phyloP scores from a whole-genome alignment of 1,284 basidiomycete species.

The Violaceomyces palustris region DNA sequence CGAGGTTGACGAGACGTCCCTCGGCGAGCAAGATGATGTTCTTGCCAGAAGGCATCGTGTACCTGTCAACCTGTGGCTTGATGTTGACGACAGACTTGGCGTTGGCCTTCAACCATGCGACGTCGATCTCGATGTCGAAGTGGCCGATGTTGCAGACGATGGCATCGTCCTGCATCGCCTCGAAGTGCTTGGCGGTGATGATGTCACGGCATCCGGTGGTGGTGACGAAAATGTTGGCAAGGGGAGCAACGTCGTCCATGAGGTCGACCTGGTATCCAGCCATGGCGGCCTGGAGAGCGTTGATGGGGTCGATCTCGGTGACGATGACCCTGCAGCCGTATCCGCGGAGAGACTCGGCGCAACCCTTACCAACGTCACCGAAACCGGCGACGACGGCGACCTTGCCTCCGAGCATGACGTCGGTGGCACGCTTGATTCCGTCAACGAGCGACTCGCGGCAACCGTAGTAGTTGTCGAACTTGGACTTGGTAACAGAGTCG shows the following conservation, averaged over 20 bases:
- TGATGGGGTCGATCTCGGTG: slow-evolving; percentile 99
- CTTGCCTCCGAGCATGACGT: slow-evolving; percentile 99
- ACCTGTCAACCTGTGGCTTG: slow-evolving; percentile 99
- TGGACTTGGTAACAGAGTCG: slow-evolving; percentile 98
- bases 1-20: slow-evolving; percentile 97
- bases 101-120: slow-evolving; percentile 95
- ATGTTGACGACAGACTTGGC: slow-evolving; percentile 81
- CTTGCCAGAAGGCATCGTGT: slow-evolving; percentile 65
- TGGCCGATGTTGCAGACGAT: slow-evolving; percentile 99
- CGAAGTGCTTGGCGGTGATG: slow-evolving; percentile 87
- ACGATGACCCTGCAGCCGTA: slow-evolving; percentile 95
- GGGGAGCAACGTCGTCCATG: slow-evolving; percentile 91
- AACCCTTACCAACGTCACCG: slow-evolving; percentile 99
- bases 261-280: slow-evolving; percentile 97
- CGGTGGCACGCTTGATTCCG: slow-evolving; percentile 99
- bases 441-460: slow-evolving; percentile 99
- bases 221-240: slow-evolving; percentile 91
- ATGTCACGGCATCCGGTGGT: slow-evolving; percentile 99
- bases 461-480: slow-evolving; percentile 67
- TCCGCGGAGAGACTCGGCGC: slow-evolving; percentile 91
- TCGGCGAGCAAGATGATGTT: slow-evolving; percentile 97
- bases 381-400: slow-evolving; percentile 97
- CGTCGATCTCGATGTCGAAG: slow-evolving; percentile 98
- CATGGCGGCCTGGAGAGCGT: slow-evolving; percentile 98
- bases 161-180: slow-evolving; percentile 92